phyloP scores from a whole-genome alignment of 805 yeast genomes.

The Lachancea meyersii region DNA sequence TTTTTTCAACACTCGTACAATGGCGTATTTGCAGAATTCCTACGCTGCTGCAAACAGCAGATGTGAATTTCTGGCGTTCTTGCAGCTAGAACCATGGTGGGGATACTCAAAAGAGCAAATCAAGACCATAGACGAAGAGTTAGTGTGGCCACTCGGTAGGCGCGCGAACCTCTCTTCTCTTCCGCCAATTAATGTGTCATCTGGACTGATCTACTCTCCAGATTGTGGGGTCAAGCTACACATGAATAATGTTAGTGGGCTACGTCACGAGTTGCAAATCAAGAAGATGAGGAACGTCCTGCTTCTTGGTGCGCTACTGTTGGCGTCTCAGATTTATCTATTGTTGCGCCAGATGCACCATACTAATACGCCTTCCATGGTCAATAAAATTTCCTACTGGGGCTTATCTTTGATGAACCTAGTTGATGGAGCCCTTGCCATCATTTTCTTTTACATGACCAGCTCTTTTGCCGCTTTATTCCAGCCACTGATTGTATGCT shows the following conservation, averaged over 20 bases:
- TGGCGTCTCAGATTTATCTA: constrained; percentile 49
- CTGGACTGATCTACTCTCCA: constrained; percentile 73
- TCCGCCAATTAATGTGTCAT: constrained; percentile 50
- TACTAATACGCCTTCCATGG: constrained; percentile 72
- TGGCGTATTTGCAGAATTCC: constrained; percentile 33
- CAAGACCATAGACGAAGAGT: constrained; percentile 62
- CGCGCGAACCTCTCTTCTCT: constrained; percentile 49
- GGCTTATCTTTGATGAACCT: constrained; percentile 57
- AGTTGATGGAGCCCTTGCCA: constrained; percentile 63
- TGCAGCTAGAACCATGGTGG: constrained; percentile 62
- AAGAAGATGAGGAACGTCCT: constrained; percentile 37
- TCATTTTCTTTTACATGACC: constrained; percentile 55
- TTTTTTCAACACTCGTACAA: constrained; percentile 41
- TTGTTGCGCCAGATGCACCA: constrained; percentile 63
- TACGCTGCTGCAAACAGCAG: constrained; percentile 33
- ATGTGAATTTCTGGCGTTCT: constrained; percentile 68
- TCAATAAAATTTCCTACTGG: constrained; percentile 67
- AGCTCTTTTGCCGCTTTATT: constrained; percentile 51
- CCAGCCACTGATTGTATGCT: constrained; percentile 60
- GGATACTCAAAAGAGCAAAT: constrained; percentile 46
- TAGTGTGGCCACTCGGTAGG: constrained; percentile 67
- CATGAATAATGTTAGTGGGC: constrained; percentile 42
- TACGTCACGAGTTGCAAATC: constrained; percentile 44
- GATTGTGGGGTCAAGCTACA: constrained; percentile 68
- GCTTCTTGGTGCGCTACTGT: constrained; percentile 39